A percentile compares a stretch with the other conserved stretches of the same genome.
Conservation (phyloP, 345 rosid genomes). For the Salix caprea region DNA sequence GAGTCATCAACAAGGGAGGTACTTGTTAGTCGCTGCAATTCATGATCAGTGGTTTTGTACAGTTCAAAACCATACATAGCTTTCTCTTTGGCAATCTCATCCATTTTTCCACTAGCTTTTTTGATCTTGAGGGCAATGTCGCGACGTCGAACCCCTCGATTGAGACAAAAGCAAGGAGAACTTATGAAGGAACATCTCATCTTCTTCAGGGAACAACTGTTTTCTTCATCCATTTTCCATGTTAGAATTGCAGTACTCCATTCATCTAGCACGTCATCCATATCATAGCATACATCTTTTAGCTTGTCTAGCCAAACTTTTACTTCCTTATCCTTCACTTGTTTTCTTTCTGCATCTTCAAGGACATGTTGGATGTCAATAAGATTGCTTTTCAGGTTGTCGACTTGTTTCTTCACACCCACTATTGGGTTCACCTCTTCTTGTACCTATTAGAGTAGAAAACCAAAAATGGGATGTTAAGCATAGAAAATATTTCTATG, state of each 20-base stretch:
- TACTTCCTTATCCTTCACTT: constrained; percentile 1
- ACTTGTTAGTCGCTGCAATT: too few relatives aligned
- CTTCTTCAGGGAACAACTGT: neutral
- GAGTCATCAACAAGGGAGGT: too few relatives aligned
- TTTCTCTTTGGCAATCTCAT: neutral
- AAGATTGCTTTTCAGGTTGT: neutral
- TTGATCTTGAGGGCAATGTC: constrained; percentile 5
- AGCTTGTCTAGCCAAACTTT: constrained; percentile 17
- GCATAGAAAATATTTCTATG: too few relatives aligned
- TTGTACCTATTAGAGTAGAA: neutral
- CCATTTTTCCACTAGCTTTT: neutral
- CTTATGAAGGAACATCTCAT: neutral
- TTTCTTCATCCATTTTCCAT: neutral
- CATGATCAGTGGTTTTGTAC: too few relatives aligned
- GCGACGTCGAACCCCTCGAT: neutral
- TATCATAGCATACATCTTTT: constrained; percentile 10
- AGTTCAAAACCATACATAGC: neutral
- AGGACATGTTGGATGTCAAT: constrained; percentile 11
- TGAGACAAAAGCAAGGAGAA: neutral
- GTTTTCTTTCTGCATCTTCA: constrained; percentile 22
- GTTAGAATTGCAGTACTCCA: constrained; percentile 14
- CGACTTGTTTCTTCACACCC: constrained; percentile 11
- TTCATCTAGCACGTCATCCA: constrained; percentile 19
- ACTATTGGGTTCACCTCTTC: constrained; percentile 3
- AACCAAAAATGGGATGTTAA: too few relatives aligned